These are phyloP conservation scores for Triglochin maritima DNA, from an alignment of 106 monocot genomes.

Conservation along the genomic window DNA sequence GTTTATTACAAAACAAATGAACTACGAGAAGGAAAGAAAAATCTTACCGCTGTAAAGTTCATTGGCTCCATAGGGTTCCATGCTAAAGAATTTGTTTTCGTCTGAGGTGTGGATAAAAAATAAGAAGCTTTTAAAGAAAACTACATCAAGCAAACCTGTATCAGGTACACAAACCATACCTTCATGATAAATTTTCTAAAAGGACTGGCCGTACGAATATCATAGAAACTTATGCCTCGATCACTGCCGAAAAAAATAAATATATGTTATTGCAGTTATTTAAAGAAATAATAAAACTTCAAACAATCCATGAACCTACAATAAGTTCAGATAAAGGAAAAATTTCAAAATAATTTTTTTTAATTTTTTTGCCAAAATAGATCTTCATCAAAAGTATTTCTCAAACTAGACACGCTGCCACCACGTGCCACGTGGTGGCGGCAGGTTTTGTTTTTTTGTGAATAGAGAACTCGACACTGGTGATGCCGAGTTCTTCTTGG, in stretches of 20 bases:
- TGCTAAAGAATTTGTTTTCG: constrained; percentile 81
- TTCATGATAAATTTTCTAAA: constrained; percentile 87
- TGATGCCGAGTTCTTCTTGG: no score
- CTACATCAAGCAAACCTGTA: background rate
- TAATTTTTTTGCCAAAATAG: no score
- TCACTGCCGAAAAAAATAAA: constrained; percentile 42
- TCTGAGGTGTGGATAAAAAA: constrained; percentile 29
- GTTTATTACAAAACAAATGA: background rate
- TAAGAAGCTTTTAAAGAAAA: background rate
- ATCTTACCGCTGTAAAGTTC: constrained; percentile 96
- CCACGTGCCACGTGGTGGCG: no score
- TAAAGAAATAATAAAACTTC: background rate
- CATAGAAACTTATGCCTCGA: constrained; percentile 81
- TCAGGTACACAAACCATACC: constrained; percentile 20
- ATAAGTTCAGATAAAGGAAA: background rate
- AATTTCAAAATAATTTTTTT: no score
- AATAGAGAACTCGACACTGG: no score
- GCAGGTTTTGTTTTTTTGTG: no score
- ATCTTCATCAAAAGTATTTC: no score
- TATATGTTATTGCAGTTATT: background rate
- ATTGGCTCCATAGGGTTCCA: constrained; percentile 99
- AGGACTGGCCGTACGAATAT: constrained; percentile 88
- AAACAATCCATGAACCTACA: no score
- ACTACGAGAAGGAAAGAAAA: background rate
- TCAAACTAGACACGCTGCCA: no score